Evolutionary conservation across 805 yeast species (phyloP), one percentile per base, ranked within the genome.

Genomic region (Myxozyma geophila): DNA sequence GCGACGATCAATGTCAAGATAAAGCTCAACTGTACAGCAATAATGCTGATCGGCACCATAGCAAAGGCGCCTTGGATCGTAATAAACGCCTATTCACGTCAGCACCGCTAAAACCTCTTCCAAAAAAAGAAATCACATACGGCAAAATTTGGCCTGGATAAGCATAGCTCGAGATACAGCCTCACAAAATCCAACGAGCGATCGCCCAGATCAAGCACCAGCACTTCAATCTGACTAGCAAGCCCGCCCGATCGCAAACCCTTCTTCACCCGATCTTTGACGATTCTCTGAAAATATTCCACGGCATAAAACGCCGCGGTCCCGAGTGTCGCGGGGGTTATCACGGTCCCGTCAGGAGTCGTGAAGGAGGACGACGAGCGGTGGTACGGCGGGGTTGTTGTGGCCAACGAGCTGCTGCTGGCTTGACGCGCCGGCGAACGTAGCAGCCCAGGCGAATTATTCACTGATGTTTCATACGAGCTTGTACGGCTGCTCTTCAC

Each of bases 41-140:
- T 52, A 7, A 52, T 19, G 47, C 28, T 15, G 43, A 59, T 47
- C 23, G 67, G 67, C 3, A 59, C 43, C 13, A 17, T 40, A 5
- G 64, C 62, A 57, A 64, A 60, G 40, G 44, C 43, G 15, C 44
- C 62, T 46, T 64, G 67, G 17, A 63, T 17, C 19, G 62, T 56
- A n/a, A 52, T 37, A 56, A 59, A 59, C 19, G 57, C 55, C 66
- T 63, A 19, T 15, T 19, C 41, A 35, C 13, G 41, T 54, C 37
- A 50, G 52, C 28, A 9, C 17, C 37, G 37, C 12, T 19, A 12
- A n/a, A 35, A 3, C 54, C 17, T 8, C 9, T 28, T 9, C 7
- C n/a, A 49, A 28, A 10, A 10, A 12, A 19, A 28, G 46, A n/a
- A 3, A 40, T 12, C 7, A 44, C 65, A 48, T 33, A 62, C 66